Conservation (phyloP, 2,329 filamentous ascomycete species). For the Aspergillus hortae region DNA sequence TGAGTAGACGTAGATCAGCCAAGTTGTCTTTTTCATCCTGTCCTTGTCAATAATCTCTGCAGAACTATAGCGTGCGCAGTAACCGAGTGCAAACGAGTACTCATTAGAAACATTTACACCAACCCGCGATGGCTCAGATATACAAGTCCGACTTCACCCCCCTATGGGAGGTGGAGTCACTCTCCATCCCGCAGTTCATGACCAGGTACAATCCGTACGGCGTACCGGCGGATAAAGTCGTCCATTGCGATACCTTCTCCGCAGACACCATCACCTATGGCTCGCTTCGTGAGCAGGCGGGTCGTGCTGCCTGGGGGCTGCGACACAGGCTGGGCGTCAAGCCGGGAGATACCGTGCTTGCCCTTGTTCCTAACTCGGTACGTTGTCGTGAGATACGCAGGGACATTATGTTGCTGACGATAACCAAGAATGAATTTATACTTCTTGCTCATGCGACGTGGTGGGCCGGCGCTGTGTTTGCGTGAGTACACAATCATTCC, state of each 20-base stretch:
- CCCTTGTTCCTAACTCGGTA: slow-evolving; percentile 23
- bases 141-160: slow-evolving; percentile 3
- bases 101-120: too few relatives aligned
- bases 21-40: too few relatives aligned
- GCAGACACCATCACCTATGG: slow-evolving; percentile 22
- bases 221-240: slow-evolving; percentile 18
- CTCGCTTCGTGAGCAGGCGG: slow-evolving; percentile 20
- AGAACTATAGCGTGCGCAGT: too few relatives aligned
- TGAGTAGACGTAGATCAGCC: too few relatives aligned
- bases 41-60: too few relatives aligned
- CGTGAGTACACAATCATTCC: slow-evolving; percentile 1
- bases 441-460: slow-evolving; percentile 24
- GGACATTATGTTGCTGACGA: background rate
- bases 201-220: slow-evolving; percentile 23
- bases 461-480: slow-evolving; percentile 24
- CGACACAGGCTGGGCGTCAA: slow-evolving; percentile 15
- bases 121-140: background rate
- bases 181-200: slow-evolving; percentile 24
- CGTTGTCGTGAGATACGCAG: background rate
- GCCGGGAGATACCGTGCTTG: slow-evolving; percentile 18
- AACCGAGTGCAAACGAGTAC: too few relatives aligned
- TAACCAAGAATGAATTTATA: slow-evolving; percentile 20
- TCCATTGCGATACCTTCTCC: slow-evolving; percentile 24
- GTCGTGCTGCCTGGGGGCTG: slow-evolving; percentile 21
- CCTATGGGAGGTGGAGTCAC: slow-evolving; percentile 9